Base-by-base conservation (phyloP, 345 rosid species). In the Dipteronia sinensis region DNA sequence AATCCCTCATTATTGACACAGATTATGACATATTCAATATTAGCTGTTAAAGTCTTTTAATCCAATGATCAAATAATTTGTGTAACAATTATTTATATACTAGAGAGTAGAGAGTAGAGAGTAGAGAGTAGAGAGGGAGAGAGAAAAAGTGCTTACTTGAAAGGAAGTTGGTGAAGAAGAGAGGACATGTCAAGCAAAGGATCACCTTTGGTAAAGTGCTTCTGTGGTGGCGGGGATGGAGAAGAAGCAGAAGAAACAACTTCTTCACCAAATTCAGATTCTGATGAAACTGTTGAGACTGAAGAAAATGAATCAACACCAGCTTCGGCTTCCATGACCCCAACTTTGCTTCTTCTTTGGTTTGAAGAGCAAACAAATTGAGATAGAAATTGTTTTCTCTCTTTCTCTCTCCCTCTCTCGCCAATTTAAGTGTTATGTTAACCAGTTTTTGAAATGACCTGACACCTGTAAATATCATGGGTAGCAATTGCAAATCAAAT, bases 141-240 rank as follows among this genome's bases (percentile, higher is more conserved):
- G 34, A 47, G 31, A 3, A 25, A 40, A n/a, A 68, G 13, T 12
- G 25, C 44, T 55, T 72, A 72, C 65, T 55, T 72, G 49, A 58
- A 62, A 3, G 59, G 77, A 23, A 23, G 77, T 51, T 74, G 77
- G 12, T 23, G 69, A 31, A 74, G 59, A 1, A 63, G 61, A 59
- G 69, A 61, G 12, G 77, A 63, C 77, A 74, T 62, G 16, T 63
- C 44, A 46, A 40, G 69, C 27, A 74, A 49, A 74, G 76, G 76
- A 6, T 20, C 76, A 31, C 5, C 53, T 40, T 44, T 69, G 49
- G 58, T 1, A 65, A 34, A 17, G 16, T 65, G 44, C n/a, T 20
- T 46, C 47, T 25, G 40, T 3, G 17, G 19, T 20, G 29, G 23
- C 10, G 72, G 25, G 6, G 62, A 23, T 11, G 74, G 42, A 4